Conservation (phyloP, 129 eudicot species). For the Centaurea solstitialis region DNA sequence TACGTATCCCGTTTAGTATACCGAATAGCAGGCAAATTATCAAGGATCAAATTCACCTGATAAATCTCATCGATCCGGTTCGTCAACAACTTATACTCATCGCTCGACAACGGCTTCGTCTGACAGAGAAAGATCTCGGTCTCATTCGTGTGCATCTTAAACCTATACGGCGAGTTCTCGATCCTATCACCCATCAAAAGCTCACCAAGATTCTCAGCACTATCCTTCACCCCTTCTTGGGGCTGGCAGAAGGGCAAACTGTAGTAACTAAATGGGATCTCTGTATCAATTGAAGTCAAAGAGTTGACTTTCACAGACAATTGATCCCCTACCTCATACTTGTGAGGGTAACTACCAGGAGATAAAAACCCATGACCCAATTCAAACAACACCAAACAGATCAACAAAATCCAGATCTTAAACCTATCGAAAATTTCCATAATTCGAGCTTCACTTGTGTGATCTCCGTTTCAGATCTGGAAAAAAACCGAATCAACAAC, state of each 20-base stretch:
- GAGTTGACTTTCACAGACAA: constrained; percentile 49
- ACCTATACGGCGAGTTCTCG: constrained; percentile 73
- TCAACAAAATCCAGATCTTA: constrained; percentile 30
- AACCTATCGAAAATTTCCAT: constrained; percentile 31
- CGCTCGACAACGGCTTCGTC: constrained; percentile 53
- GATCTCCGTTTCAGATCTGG: constrained; percentile 19
- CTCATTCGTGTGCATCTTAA: constrained; percentile 65
- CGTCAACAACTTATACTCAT: constrained; percentile 60
- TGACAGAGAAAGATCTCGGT: constrained; percentile 57
- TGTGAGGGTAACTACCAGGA: constrained; percentile 60
- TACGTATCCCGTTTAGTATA: constrained; percentile 51
- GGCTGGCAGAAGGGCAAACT: constrained; percentile 75
- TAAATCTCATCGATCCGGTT: constrained; percentile 72
- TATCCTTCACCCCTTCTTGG: constrained; percentile 65
- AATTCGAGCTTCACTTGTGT: not conserved
- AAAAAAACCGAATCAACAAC: not conserved
- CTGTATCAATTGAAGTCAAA: constrained; percentile 65
- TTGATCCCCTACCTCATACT: constrained; percentile 48
- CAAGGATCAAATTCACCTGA: constrained; percentile 71
- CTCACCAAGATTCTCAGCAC: constrained; percentile 72
- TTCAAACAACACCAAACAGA: constrained; percentile 35
- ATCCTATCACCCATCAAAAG: constrained; percentile 74
- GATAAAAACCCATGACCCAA: constrained; percentile 36
- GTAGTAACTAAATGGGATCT: constrained; percentile 68
- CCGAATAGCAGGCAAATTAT: constrained; percentile 70